A percentile compares a stretch with the other conserved stretches of the same genome.
Evolutionary conservation across 345 rosid genomes (phyloP).

Genomic region (Ceriops zippeliana): DNA sequence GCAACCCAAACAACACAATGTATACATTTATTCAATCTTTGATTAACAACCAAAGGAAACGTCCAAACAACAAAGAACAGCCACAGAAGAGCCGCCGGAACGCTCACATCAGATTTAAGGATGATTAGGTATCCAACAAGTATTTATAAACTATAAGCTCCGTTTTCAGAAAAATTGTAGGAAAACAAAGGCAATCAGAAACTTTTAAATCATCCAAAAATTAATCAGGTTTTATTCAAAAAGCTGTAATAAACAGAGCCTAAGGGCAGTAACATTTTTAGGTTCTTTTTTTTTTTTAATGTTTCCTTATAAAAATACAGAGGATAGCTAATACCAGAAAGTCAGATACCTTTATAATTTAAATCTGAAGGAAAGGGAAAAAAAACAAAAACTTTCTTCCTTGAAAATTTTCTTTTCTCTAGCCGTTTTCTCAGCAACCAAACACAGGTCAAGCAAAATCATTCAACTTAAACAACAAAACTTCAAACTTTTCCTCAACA

Average conservation of each 20-base stretch:
- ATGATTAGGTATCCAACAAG: background rate
- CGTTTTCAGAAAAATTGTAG: constrained; percentile 30
- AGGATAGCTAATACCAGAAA: background rate
- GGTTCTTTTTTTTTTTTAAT: no score
- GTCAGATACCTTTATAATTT: no score
- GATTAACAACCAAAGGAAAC: background rate
- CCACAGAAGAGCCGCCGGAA: constrained; percentile 1
- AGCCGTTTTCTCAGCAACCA: constrained; percentile 44
- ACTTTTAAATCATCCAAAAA: background rate
- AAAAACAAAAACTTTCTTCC: background rate
- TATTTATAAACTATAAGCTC: constrained; percentile 20
- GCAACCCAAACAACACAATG: background rate
- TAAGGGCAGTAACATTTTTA: no score
- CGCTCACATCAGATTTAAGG: constrained; percentile 11
- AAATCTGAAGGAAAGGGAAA: background rate
- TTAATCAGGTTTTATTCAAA: background rate
- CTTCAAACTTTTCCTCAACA: constrained; percentile 2
- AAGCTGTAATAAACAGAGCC: background rate
- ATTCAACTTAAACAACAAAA: constrained; percentile 3
- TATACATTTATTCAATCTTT: background rate
- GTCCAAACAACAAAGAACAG: background rate
- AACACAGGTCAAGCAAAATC: constrained; percentile 25
- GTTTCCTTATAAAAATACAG: background rate
- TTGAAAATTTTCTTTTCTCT: constrained; percentile 12
- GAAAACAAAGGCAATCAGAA: constrained; percentile 1